Conservation (phyloP, 495 filamentous ascomycete species). For the Delitschia confertaspora region DNA sequence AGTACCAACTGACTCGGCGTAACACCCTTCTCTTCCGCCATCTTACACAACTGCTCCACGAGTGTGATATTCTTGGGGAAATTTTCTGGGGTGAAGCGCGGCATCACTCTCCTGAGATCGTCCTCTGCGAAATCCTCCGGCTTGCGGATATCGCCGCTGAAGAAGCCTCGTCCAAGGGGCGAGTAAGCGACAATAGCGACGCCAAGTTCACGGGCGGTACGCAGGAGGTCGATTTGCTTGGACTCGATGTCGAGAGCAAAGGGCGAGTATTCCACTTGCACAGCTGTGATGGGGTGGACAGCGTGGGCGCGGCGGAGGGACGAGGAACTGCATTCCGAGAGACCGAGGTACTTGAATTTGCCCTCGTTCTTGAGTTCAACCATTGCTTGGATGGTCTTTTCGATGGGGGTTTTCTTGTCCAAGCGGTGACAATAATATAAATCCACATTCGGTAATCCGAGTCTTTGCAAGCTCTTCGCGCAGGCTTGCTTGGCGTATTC, state of each 20-base stretch:
- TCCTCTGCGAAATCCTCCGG: constrained; percentile 40
- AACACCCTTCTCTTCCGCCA: constrained; percentile 43
- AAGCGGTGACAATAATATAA: constrained; percentile 30
- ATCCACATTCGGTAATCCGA: constrained; percentile 43
- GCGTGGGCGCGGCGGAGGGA: constrained; percentile 45
- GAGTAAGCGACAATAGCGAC: constrained; percentile 52
- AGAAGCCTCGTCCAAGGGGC: constrained; percentile 53
- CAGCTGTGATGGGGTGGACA: constrained; percentile 49
- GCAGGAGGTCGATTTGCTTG: constrained; percentile 39
- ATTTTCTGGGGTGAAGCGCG: constrained; percentile 45
- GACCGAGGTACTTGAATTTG: constrained; percentile 39
- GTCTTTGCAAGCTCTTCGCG: constrained; percentile 37
- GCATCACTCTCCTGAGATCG: constrained; percentile 36
- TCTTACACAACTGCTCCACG: constrained; percentile 39
- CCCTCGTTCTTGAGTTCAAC: constrained; percentile 22
- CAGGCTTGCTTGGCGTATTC: constrained; percentile 42
- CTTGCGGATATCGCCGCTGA: constrained; percentile 43
- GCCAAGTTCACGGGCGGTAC: constrained; percentile 53
- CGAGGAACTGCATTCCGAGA: constrained; percentile 41
- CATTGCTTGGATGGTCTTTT: constrained; percentile 18
- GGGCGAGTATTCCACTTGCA: constrained; percentile 57
- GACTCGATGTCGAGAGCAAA: constrained; percentile 52
- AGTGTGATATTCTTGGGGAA: constrained; percentile 46
- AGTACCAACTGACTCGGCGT: constrained; percentile 45
- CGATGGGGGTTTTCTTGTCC: constrained; percentile 25